A percentile compares a stretch with the other conserved stretches of the same genome.
These are phyloP conservation scores for Aureobasidium sp. DNA, from an alignment of 2,329 filamentous ascomycete genomes.

Conservation along the genomic window DNA sequence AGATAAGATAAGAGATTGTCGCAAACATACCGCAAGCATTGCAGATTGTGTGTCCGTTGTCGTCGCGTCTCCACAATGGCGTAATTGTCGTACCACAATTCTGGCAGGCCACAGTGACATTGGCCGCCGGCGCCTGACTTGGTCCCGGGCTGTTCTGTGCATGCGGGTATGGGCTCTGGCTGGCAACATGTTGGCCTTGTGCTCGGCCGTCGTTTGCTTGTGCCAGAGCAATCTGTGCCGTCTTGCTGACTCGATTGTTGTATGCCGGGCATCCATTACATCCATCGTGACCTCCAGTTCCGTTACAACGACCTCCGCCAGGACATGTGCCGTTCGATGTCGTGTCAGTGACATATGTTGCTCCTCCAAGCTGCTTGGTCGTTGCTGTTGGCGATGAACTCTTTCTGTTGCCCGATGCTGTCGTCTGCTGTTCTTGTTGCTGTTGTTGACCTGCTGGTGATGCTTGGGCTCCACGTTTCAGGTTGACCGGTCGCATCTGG, in stretches of 20 bases:
- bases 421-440: background rate
- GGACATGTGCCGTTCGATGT: slow-evolving; percentile 81
- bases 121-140: slow-evolving; percentile 38
- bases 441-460: slow-evolving; percentile 30
- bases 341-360: slow-evolving; percentile 73
- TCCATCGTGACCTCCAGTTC: slow-evolving; percentile 88
- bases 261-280: slow-evolving; percentile 95
- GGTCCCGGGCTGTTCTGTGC: slow-evolving; percentile 16
- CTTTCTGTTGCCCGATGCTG: slow-evolving; percentile 3
- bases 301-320: slow-evolving; percentile 90
- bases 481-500: slow-evolving; percentile 77
- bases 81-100: slow-evolving; percentile 97
- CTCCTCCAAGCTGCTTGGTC: slow-evolving; percentile 29
- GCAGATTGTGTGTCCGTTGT: slow-evolving; percentile 92
- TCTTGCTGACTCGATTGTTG: slow-evolving; percentile 93
- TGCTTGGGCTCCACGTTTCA: slow-evolving; percentile 64
- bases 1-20: slow-evolving; percentile 8
- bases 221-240: slow-evolving; percentile 60
- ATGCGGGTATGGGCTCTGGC: slow-evolving; percentile 16
- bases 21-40: slow-evolving; percentile 82
- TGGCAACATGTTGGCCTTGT: background rate
- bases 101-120: slow-evolving; percentile 81
- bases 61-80: slow-evolving; percentile 89
- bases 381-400: slow-evolving; percentile 3
- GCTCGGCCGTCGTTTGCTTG: slow-evolving; percentile 23